Percentiles rank a stretch among this genome's conserved stretches.
These are phyloP conservation scores for Trichoderma virens DNA, from an alignment of 495 filamentous ascomycete species.

Conservation along the genomic window DNA sequence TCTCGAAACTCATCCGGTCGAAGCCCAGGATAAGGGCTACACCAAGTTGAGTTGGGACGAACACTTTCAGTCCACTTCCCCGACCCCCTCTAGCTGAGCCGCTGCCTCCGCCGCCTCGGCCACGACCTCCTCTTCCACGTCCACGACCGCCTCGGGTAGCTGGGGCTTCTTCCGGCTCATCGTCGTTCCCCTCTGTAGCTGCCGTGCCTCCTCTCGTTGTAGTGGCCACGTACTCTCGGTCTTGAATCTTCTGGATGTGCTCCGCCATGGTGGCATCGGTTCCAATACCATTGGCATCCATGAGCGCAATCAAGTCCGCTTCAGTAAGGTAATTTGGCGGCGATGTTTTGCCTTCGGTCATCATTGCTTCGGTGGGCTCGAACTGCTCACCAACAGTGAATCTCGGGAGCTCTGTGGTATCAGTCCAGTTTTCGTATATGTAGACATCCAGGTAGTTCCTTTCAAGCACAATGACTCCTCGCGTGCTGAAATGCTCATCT, in stretches of 20 bases:
- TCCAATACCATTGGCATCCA: constrained; percentile 98
- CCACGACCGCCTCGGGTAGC: constrained; percentile 30
- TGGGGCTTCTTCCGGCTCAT: constrained; percentile 27
- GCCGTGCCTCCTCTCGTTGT: constrained; percentile 34
- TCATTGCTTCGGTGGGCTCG: constrained; percentile 79
- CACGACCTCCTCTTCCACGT: constrained; percentile 40
- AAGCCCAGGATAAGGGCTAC: constrained; percentile 90
- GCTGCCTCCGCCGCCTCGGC: constrained; percentile 28
- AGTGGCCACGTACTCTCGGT: constrained; percentile 71
- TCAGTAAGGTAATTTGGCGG: constrained; percentile 86
- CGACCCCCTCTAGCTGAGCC: constrained; percentile 33
- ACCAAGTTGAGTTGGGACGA: constrained; percentile 85
- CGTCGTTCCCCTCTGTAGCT: constrained; percentile 21
- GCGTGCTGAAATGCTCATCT: constrained; percentile 69
- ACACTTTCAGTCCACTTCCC: constrained; percentile 60
- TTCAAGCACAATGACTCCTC: constrained; percentile 77
- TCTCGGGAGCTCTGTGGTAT: constrained; percentile 69
- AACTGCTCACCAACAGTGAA: constrained; percentile 75
- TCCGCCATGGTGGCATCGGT: constrained; percentile 99
- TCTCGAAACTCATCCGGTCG: constrained; percentile 82
- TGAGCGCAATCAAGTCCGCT: constrained; percentile 91
- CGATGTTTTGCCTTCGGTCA: constrained; percentile 79
- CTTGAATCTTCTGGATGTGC: constrained; percentile 92
- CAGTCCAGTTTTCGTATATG: constrained; percentile 91
- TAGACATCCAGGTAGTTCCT: constrained; percentile 95